These are phyloP conservation scores for Rhynchosporium secalis DNA, from an alignment of 2,329 filamentous ascomycete species.

Conservation along the genomic window DNA sequence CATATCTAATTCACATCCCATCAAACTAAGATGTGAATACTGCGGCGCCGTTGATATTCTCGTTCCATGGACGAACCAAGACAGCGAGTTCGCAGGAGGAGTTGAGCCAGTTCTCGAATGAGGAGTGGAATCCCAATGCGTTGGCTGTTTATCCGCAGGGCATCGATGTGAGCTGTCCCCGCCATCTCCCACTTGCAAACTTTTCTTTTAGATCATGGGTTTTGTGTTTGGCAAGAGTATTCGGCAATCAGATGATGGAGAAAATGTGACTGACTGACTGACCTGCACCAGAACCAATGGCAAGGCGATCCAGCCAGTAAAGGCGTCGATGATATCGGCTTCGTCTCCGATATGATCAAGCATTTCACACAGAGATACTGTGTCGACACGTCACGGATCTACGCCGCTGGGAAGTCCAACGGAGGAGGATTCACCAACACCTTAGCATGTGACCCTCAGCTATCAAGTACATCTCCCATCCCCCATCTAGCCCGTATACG, in stretches of 20 bases:
- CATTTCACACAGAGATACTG: constrained; percentile 41
- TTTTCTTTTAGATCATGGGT: no score
- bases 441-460: constrained; percentile 45
- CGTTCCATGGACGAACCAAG: constrained; percentile 48
- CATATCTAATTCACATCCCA: constrained; percentile 44
- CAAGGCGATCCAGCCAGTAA: constrained; percentile 42
- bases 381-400: constrained; percentile 45
- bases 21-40: constrained; percentile 40
- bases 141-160: constrained; percentile 51
- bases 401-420: constrained; percentile 49
- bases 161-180: constrained; percentile 37
- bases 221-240: no score
- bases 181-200: no score
- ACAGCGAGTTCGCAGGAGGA: constrained; percentile 41
- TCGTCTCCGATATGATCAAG: constrained; percentile 45
- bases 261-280: background rate
- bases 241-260: no score
- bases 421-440: constrained; percentile 47
- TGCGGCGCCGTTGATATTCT: constrained; percentile 44
- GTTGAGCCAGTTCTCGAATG: constrained; percentile 42
- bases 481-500: no score
- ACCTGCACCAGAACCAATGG: constrained; percentile 43
- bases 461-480: background rate
- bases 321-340: constrained; percentile 46
- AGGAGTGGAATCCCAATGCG: constrained; percentile 40